Evolutionary conservation across 768 basidiomycete genomes (phyloP).

Genomic region (Clathrus columnatus): DNA sequence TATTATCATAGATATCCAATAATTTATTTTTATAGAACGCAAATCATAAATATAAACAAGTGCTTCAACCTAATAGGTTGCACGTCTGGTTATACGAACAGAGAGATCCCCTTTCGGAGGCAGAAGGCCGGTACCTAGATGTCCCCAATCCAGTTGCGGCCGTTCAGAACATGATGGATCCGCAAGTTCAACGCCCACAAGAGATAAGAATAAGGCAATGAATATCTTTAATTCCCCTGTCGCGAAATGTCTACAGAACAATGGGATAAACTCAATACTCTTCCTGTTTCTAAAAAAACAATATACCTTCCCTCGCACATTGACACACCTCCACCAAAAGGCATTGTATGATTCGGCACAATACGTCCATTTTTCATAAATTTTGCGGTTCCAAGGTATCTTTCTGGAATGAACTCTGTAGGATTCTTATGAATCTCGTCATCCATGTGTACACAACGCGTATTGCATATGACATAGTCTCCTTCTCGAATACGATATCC

Average conservation of each 20-base stretch:
- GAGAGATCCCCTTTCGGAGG: slow-evolving; percentile 1
- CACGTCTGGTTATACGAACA: background rate
- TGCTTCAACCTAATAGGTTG: too few species aligned
- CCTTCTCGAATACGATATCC: slow-evolving; percentile 14
- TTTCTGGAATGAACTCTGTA: slow-evolving; percentile 3
- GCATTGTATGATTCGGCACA: slow-evolving; percentile 16
- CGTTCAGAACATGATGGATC: slow-evolving; percentile 11
- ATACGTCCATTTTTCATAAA: slow-evolving; percentile 12
- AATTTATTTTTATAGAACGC: too few species aligned
- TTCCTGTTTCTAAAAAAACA: background rate
- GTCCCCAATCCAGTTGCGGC: slow-evolving; percentile 6
- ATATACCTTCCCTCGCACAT: slow-evolving; percentile 21
- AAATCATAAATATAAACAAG: too few species aligned
- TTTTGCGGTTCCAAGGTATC: slow-evolving; percentile 12
- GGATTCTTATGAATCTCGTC: slow-evolving; percentile 14
- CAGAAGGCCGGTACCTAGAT: slow-evolving; percentile 15
- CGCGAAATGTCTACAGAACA: slow-evolving; percentile 16
- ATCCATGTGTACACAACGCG: slow-evolving; percentile 14
- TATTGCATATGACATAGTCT: slow-evolving; percentile 16
- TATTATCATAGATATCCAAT: too few species aligned
- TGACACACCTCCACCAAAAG: slow-evolving; percentile 21
- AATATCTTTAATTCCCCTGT: slow-evolving; percentile 17
- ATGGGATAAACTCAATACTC: background rate
- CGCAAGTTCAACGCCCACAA: slow-evolving; percentile 12
- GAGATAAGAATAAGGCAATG: slow-evolving; percentile 14